Conservation (phyloP, 2,329 filamentous ascomycete genomes). For the Didymosphaeria variabile region DNA sequence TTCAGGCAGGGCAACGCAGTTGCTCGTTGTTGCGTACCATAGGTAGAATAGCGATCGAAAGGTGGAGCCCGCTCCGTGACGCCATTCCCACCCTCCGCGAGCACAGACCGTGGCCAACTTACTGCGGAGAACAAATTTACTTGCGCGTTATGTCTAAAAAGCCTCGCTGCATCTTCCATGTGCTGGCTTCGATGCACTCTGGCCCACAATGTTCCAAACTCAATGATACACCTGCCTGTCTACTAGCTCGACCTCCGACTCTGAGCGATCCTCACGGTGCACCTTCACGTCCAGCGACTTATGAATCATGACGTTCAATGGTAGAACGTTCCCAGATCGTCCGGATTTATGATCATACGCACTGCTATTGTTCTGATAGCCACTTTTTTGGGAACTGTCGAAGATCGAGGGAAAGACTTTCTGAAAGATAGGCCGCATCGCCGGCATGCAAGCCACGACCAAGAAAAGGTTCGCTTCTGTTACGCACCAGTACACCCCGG, state of each 20-base stretch:
- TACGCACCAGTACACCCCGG: constrained; percentile 37
- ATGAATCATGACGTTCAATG: constrained; percentile 29
- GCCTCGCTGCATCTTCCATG: too few relatives aligned
- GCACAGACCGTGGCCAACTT: too few relatives aligned
- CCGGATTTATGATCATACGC: constrained; percentile 15
- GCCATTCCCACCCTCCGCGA: too few relatives aligned
- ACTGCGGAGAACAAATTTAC: too few relatives aligned
- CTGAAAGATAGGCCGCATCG: constrained; percentile 32
- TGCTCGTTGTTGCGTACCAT: too few relatives aligned
- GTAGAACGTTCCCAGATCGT: constrained; percentile 19
- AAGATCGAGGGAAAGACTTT: constrained; percentile 11
- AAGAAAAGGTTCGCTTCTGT: constrained; percentile 39
- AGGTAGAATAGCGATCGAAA: too few relatives aligned
- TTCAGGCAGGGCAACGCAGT: too few relatives aligned
- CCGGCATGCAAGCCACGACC: constrained; percentile 41
- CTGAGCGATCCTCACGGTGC: constrained; percentile 26
- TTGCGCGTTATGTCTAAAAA: too few relatives aligned
- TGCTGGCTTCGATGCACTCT: too few relatives aligned
- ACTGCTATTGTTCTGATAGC: constrained; percentile 24
- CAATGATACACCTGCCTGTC: background rate
- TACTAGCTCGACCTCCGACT: constrained; percentile 34
- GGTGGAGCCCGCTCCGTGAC: too few relatives aligned
- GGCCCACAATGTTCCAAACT: too few relatives aligned
- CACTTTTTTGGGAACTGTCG: constrained; percentile 15
- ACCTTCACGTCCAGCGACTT: constrained; percentile 35